Base-by-base conservation (phyloP, 2,329 filamentous ascomycete genomes). In the Aspergillus chevalieri region DNA sequence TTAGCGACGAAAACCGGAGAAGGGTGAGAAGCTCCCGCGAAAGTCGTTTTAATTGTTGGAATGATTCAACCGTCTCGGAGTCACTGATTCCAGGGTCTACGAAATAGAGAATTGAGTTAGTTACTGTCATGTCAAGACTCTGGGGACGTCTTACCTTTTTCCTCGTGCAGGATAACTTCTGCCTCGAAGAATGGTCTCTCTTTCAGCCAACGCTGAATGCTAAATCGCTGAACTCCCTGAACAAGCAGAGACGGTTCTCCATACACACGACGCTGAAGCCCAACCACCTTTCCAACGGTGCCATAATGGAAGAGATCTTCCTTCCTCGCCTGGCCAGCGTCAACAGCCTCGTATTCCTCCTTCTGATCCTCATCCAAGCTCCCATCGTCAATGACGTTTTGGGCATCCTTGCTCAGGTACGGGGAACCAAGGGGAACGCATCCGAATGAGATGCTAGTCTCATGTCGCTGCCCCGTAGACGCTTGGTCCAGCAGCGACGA, bases 101-200 rank as follows among this genome's bases (percentile, higher is more conserved):
- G 14, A 34, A 43, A 10, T 17, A 19, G 42, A 33, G 26, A 47
- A 43, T 12, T 3, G 6, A 47, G 47, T 56, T 39, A 59, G 52
- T n/a, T 15, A 39, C 19, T 15, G 2, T 21, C 2, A 19, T n/a
- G 26, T 30, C 10, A 30, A 9, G 12, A 7, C 9, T 39, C 36
- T 30, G 24, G 24, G 14, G 6, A 17, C 21, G 10, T n/a, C 78
- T 54, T 72, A 87, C 83, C 75, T 57, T 82, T 79, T 65, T 95
- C 89, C 50, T 85, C 79, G 60, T 85, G 81, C 49, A 86, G 78
- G 51, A 78, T 78, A 21, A 95, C 82, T 59, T 86, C 86, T 43
- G 84, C 91, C 72, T 95, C 90, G 58, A 95, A 90, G 65, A 87
- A 95, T 2, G 90, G 89, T 47, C 84, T 80, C 56, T 95, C 88